Percentiles rank a stretch among this genome's conserved stretches.
These are phyloP conservation scores for Penicillium glabrum DNA, from an alignment of 2,329 filamentous ascomycete genomes.

Conservation along the genomic window DNA sequence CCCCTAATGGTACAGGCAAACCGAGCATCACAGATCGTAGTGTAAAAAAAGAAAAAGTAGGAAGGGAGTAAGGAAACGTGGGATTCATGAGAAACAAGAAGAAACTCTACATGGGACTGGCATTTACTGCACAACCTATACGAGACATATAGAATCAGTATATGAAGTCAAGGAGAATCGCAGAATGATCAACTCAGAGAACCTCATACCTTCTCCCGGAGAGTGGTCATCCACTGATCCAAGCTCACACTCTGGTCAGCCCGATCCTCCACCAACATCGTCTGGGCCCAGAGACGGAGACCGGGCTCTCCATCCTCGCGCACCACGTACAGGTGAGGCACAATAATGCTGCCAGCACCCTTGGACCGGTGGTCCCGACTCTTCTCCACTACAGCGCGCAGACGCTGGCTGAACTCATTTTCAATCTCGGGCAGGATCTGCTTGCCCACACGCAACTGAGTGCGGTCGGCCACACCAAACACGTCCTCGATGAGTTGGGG, in stretches of 20 bases:
- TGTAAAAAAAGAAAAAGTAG: not conserved
- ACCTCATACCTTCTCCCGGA: constrained; percentile 87
- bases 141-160: not conserved
- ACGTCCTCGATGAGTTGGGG: constrained; percentile 86
- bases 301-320: constrained; percentile 95
- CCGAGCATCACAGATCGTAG: not conserved
- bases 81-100: constrained; percentile 4
- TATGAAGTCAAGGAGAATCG: not conserved
- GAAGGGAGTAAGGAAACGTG: not conserved
- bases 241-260: constrained; percentile 92
- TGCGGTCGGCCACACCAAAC: constrained; percentile 82
- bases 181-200: not conserved
- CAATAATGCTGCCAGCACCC: constrained; percentile 87
- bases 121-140: constrained; percentile 18
- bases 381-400: constrained; percentile 88
- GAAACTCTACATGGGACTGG: not conserved
- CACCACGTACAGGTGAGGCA: constrained; percentile 89
- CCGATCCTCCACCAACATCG: constrained; percentile 88
- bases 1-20: constrained; percentile 18
- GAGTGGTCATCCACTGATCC: constrained; percentile 85
- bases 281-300: constrained; percentile 95
- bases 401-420: constrained; percentile 93
- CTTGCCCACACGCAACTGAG: constrained; percentile 88
- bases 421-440: constrained; percentile 81
- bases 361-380: constrained; percentile 82